Conservation (phyloP, 2,329 filamentous ascomycete genomes). For the Endocalyx cinctus region DNA sequence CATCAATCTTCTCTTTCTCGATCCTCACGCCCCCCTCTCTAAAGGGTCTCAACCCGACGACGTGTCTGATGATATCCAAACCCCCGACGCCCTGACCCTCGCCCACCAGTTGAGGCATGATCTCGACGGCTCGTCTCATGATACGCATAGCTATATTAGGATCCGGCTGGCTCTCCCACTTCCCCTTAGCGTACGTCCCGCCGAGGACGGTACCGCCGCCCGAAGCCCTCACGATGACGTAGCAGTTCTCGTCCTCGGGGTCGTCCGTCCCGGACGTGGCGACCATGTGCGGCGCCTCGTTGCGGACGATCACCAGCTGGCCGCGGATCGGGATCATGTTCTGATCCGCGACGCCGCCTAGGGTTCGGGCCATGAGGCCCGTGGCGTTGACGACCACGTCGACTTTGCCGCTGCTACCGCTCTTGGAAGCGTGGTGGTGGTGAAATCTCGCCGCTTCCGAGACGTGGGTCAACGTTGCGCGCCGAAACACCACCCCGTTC, state of each 20-base stretch:
- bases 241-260: slow-evolving; percentile 65
- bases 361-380: slow-evolving; percentile 66
- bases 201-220: slow-evolving; percentile 82
- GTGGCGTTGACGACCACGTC: slow-evolving; percentile 81
- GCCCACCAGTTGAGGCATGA: slow-evolving; percentile 58
- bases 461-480: slow-evolving; percentile 64
- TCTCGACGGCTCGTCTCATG: slow-evolving; percentile 69
- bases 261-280: slow-evolving; percentile 70
- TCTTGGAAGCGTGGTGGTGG: too few species aligned
- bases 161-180: slow-evolving; percentile 76
- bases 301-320: slow-evolving; percentile 79
- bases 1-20: slow-evolving; percentile 65
- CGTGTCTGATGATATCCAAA: slow-evolving; percentile 73
- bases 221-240: slow-evolving; percentile 76
- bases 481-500: slow-evolving; percentile 64
- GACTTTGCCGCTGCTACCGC: slow-evolving; percentile 52
- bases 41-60: slow-evolving; percentile 75
- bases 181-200: slow-evolving; percentile 75
- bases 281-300: slow-evolving; percentile 68
- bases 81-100: slow-evolving; percentile 68
- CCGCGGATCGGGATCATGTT: slow-evolving; percentile 73
- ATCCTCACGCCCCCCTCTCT: slow-evolving; percentile 69
- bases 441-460: slow-evolving; percentile 65
- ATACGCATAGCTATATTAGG: slow-evolving; percentile 76
- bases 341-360: slow-evolving; percentile 77